Base-by-base conservation (phyloP, 768 basidiomycete species). In the Pleurotus ostreatus region DNA sequence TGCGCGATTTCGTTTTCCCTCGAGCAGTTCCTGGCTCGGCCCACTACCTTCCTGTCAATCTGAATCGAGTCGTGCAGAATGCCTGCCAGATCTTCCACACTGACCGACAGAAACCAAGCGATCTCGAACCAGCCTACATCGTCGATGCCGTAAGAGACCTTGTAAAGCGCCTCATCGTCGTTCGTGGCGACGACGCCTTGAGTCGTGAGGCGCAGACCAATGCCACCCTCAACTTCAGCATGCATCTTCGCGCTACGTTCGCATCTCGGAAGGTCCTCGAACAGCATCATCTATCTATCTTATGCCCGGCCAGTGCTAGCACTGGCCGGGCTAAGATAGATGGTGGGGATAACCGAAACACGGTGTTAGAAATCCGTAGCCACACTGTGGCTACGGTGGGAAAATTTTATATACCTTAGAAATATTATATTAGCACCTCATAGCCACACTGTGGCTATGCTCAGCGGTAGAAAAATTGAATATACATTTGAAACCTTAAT, bases 71-170 rank as follows among this genome's bases (percentile, higher is more conserved):
- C 64, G 85, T 98, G 46, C 94, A 97, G 65, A 98, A 98, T 65
- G 90, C 95, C 0, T 80, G 84, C 8, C 96, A 98, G 63, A 95
- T 98, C 65, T 98, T 98, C 85, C 93, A 95, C 61, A 93, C 98
- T 65, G 95, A 98, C 71, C 79, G 84, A 23, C 85, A 96, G 57
- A 93, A 97, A 65, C 91, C 95, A 22, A 22, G 22, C 22, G 22
- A 22, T 22, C 22, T 22, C 22, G 22, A 22, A 22, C 22, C 22
- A 22, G 78, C 79, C 0, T 90, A 96, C 61, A 89, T 98, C 61
- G 82, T 97, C 59, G 86, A 91, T 57, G 74, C 84, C 4, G 85
- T 98, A 7, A 76, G 79, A 43, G 87, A 83, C 18, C 76, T 98
- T n/a, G 75, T 80, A 41, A 81, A 85, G 11, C 83, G 92, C 1